phyloP scores from a whole-genome alignment of 108 stramenopile species.

The Cyclotella cryptica region DNA sequence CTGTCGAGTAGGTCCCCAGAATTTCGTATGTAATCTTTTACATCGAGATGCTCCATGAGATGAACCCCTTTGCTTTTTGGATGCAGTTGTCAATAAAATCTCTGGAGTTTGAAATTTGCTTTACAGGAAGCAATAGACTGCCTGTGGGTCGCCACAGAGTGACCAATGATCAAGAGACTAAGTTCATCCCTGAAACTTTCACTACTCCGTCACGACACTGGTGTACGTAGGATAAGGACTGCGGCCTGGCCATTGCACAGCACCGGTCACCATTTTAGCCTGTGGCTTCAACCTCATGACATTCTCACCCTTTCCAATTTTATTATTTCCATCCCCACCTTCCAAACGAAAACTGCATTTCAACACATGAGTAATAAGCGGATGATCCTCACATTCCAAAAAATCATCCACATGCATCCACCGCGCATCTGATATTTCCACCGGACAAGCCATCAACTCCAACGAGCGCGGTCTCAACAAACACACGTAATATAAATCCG shows the following conservation, averaged over 20 bases:
- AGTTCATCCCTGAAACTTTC: no score
- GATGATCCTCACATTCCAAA: slow-evolving; percentile 6
- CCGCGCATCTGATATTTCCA: slow-evolving; percentile 15
- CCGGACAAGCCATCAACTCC: slow-evolving; percentile 1
- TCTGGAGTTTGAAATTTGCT: no score
- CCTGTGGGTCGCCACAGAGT: no score
- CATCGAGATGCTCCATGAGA: no score
- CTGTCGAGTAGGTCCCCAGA: not conserved
- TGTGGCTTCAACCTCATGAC: not conserved
- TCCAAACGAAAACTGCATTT: not conserved
- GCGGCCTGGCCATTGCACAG: slow-evolving; percentile 9
- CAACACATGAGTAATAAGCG: slow-evolving; percentile 20
- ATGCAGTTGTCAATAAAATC: no score
- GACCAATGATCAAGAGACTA: no score
- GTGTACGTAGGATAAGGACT: slow-evolving; percentile 12
- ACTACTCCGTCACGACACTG: not conserved
- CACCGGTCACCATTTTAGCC: slow-evolving; percentile 1
- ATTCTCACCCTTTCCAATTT: not conserved
- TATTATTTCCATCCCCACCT: not conserved
- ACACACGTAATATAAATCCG: slow-evolving; percentile 14
- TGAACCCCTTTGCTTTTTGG: no score
- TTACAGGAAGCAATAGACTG: no score
- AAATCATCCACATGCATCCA: slow-evolving; percentile 16
- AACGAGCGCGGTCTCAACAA: slow-evolving; percentile 10
- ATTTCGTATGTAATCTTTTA: not conserved